Evolutionary conservation across 2,329 filamentous ascomycete species (phyloP).

Genomic region (Trichoderma sp.): DNA sequence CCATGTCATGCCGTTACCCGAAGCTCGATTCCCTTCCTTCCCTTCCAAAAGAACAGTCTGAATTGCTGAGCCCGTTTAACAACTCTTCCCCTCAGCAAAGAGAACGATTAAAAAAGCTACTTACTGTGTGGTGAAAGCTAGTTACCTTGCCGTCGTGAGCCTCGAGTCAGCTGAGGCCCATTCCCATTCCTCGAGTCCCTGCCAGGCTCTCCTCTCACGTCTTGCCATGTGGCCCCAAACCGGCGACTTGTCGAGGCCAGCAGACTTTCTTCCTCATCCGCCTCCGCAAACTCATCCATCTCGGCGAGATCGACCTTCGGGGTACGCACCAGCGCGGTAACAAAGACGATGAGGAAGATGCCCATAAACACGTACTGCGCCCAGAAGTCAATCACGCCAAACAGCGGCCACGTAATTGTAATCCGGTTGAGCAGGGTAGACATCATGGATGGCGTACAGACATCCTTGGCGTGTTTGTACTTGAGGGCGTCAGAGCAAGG

Average conservation of each 20-base stretch:
- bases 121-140: not conserved
- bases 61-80: not conserved
- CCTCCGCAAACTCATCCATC: conserved; percentile 85
- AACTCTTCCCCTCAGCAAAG: not conserved
- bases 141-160: conserved; percentile 3
- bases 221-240: conserved; percentile 86
- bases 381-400: conserved; percentile 93
- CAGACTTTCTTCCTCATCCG: conserved; percentile 90
- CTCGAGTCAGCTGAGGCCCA: conserved; percentile 5
- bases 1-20: conserved; percentile 9
- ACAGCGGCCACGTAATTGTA: conserved; percentile 92
- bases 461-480: conserved; percentile 69
- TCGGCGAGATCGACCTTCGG: conserved; percentile 76
- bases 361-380: conserved; percentile 89
- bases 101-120: not conserved
- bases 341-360: conserved; percentile 79
- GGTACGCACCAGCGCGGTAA: conserved; percentile 77
- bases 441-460: conserved; percentile 89
- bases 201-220: conserved; percentile 65
- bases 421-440: conserved; percentile 92
- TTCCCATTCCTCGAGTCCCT: conserved; percentile 15
- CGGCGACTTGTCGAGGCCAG: conserved; percentile 79
- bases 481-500: conserved; percentile 78
- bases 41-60: conserved; percentile 17
- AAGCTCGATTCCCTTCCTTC: conserved; percentile 1